Base-by-base conservation (phyloP, 352 stramenopile genomes). In the Phytopythium cucurbitacearum region DNA sequence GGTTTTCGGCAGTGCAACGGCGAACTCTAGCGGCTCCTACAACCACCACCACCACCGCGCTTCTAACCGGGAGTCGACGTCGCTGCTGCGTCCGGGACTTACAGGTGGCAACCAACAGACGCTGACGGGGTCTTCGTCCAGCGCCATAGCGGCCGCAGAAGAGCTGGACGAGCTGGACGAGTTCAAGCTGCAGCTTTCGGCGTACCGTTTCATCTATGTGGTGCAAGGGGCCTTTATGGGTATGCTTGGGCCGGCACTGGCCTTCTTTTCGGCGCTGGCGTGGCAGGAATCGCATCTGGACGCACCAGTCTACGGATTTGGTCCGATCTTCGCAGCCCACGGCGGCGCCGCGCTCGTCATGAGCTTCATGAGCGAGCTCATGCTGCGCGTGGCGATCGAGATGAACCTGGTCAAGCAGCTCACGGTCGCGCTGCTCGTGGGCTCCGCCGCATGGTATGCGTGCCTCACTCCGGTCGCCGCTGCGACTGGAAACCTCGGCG, bases 301-400 rank as follows among this genome's bases (percentile, higher is more conserved):
- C 37, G 81, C 71, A 1, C 80, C 80, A 35, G 69, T 91, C 8
- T 77, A 73, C 41, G 80, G 68, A 3, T 91, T 89, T 47, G 80
- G 80, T 0, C 73, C 80, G 38, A 89, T 91, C 44, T 91, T 91
- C 28, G 76, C 80, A 28, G 77, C 77, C 6, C 77, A 91, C 39
- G 80, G 80, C 56, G 80, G 75, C 33, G 75, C 80, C 0, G 80
- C 78, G 39, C 69, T 91, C 37, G 56, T 91, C 54, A 85, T 85
- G 77, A 85, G 71, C 54, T 89, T 88, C 51, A 82, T 91, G 71
- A 89, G 80, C 46, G 80, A 91, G 56, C 67, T 91, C 49, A 68
- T 89, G 60, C 71, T 91, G 21, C 86, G 70, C 33, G 78, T 75
- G 12, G 68, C 73, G 37, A 82, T 79, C 44, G 74, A 91, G 62